phyloP scores from a whole-genome alignment of 306 rosid species.

The Cucurbita argyrosperma region DNA sequence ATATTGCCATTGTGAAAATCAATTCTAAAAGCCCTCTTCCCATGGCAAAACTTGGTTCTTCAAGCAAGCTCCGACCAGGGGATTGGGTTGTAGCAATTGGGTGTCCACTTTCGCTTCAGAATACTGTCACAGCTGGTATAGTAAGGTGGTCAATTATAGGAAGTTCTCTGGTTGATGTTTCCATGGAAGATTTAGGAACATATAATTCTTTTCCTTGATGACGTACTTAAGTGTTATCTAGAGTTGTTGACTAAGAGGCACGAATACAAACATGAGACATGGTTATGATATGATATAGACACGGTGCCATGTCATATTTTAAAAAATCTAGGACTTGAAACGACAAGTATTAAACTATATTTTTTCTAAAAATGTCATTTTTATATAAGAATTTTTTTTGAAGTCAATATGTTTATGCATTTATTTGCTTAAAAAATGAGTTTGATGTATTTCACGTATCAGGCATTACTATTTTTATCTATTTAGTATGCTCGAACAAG shows the following conservation, averaged over 20 bases:
- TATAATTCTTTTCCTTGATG: background rate
- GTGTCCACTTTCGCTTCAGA: constrained; percentile 84
- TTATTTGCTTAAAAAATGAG: too few species aligned
- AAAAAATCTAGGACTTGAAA: too few species aligned
- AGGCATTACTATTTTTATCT: background rate
- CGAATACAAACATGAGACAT: too few species aligned
- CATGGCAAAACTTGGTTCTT: constrained; percentile 65
- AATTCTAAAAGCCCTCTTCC: constrained; percentile 73
- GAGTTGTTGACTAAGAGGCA: background rate
- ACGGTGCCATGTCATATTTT: too few species aligned
- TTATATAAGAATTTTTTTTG: too few species aligned
- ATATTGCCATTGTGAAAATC: constrained; percentile 74
- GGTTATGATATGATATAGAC: too few species aligned
- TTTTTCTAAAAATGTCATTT: too few species aligned
- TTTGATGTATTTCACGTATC: background rate
- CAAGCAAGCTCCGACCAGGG: constrained; percentile 74
- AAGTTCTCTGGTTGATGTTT: background rate
- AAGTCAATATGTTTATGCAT: background rate
- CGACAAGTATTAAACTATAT: too few species aligned
- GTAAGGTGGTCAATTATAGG: constrained; percentile 38
- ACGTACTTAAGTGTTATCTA: background rate
- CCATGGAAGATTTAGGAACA: background rate
- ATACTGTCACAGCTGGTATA: constrained; percentile 87
- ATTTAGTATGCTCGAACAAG: background rate
- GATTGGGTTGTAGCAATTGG: constrained; percentile 87